These are phyloP conservation scores for Lachancea meyersii DNA, from an alignment of 805 yeast species.

Conservation along the genomic window DNA sequence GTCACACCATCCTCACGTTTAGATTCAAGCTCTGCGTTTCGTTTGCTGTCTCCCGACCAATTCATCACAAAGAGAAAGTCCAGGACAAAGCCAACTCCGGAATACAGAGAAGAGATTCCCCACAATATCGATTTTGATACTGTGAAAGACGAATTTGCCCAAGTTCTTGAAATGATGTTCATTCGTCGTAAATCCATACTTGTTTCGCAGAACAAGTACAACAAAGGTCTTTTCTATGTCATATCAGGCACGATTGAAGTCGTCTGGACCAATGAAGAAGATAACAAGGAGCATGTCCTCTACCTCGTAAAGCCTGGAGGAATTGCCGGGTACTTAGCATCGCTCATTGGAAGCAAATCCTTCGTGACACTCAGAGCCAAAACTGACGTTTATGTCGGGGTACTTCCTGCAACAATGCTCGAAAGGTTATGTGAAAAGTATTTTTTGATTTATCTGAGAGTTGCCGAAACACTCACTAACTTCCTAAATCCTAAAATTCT, in stretches of 20 bases:
- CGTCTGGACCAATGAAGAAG: conserved; percentile 35
- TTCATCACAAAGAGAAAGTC: conserved; percentile 1
- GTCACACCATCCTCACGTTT: conserved; percentile 8
- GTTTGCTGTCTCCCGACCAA: conserved; percentile 2
- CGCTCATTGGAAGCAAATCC: conserved; percentile 72
- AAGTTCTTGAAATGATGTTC: conserved; percentile 49
- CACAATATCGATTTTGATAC: conserved; percentile 39
- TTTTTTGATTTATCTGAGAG: conserved; percentile 67
- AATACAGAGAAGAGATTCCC: conserved; percentile 11
- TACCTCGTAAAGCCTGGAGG: conserved; percentile 71
- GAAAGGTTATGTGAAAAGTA: conserved; percentile 66
- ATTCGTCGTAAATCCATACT: conserved; percentile 49
- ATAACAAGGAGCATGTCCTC: conserved; percentile 36
- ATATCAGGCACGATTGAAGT: conserved; percentile 75
- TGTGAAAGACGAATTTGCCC: conserved; percentile 54
- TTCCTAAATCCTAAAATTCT: conserved; percentile 61
- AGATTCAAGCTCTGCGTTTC: conserved; percentile 1
- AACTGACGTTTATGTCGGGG: conserved; percentile 61
- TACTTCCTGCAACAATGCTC: conserved; percentile 55
- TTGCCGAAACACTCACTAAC: conserved; percentile 68
- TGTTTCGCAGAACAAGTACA: conserved; percentile 56
- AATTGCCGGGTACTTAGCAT: conserved; percentile 79
- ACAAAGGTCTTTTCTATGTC: conserved; percentile 73
- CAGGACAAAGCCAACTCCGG: not conserved
- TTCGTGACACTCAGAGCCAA: conserved; percentile 64